Percentiles rank a stretch among this genome's conserved stretches.
phyloP scores from a whole-genome alignment of 2,329 filamentous ascomycete genomes.

The Stagonosporopsis cucurbitacearum region DNA sequence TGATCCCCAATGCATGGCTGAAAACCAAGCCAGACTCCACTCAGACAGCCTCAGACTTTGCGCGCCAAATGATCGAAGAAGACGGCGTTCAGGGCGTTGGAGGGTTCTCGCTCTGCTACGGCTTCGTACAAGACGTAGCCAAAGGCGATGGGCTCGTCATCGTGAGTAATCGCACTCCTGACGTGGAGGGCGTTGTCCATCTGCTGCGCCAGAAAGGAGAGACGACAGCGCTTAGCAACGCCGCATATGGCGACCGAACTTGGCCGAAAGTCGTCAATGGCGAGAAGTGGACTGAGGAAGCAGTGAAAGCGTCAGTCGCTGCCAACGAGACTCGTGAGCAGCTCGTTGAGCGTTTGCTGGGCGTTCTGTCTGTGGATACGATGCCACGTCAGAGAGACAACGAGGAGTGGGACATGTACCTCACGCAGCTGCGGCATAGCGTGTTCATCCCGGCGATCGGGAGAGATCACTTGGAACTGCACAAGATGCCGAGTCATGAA shows the following conservation, averaged over 20 bases:
- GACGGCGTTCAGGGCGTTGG: constrained; percentile 64
- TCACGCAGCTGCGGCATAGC: constrained; percentile 63
- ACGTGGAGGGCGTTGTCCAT: constrained; percentile 58
- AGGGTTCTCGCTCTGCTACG: constrained; percentile 68
- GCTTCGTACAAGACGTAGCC: constrained; percentile 56
- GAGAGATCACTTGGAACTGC: constrained; percentile 51
- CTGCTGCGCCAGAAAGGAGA: constrained; percentile 58
- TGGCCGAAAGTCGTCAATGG: constrained; percentile 69
- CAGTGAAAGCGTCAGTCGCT: constrained; percentile 55
- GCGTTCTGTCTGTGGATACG: constrained; percentile 61
- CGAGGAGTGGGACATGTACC: constrained; percentile 62
- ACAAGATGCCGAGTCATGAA: constrained; percentile 46
- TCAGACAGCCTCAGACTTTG: constrained; percentile 59
- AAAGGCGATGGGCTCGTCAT: constrained; percentile 57
- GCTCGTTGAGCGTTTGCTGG: constrained; percentile 60
- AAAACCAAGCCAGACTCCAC: constrained; percentile 46
- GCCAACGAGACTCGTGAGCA: constrained; percentile 54
- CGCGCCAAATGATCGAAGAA: constrained; percentile 60
- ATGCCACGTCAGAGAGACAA: constrained; percentile 59
- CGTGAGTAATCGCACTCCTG: constrained; percentile 67
- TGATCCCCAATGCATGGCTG: constrained; percentile 67
- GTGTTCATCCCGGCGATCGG: constrained; percentile 67
- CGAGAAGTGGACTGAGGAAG: constrained; percentile 59
- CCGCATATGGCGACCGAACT: constrained; percentile 62
- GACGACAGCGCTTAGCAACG: constrained; percentile 67